A percentile compares a stretch with the other conserved stretches of the same genome.
phyloP scores from a whole-genome alignment of 208 protist genomes.

The Blastocrithidia nonstop region DNA sequence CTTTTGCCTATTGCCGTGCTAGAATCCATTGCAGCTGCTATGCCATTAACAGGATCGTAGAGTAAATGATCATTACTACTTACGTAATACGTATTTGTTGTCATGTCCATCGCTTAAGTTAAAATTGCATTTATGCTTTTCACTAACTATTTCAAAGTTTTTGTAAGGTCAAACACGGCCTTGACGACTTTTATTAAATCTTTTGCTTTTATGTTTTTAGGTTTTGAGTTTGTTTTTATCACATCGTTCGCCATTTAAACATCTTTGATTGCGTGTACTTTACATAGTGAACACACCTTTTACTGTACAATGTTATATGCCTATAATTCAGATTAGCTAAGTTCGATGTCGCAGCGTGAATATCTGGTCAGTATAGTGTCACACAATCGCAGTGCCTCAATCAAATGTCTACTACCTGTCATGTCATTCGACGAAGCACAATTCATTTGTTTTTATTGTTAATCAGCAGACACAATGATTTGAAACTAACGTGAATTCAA shows the following conservation, averaged over 20 bases:
- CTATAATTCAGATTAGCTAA: conserved; percentile 18
- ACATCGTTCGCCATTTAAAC: neutral
- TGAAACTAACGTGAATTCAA: no score
- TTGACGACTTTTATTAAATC: conserved; percentile 12
- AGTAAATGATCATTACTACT: conserved; percentile 28
- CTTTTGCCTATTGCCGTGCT: conserved; percentile 35
- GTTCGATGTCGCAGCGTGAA: conserved; percentile 23
- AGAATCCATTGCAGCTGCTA: conserved; percentile 24
- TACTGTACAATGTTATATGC: conserved; percentile 7
- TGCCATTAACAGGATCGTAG: conserved; percentile 35
- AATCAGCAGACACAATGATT: no score
- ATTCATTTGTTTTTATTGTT: no score
- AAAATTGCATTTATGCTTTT: conserved; percentile 6
- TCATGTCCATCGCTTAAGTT: no score
- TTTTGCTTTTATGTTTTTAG: conserved; percentile 11
- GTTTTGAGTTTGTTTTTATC: neutral
- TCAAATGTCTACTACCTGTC: no score
- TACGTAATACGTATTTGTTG: conserved; percentile 28
- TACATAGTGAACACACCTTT: neutral
- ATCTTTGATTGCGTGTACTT: neutral
- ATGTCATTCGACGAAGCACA: no score
- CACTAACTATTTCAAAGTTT: conserved; percentile 10
- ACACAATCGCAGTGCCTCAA: conserved; percentile 48
- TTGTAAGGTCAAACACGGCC: conserved; percentile 22
- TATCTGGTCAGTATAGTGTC: conserved; percentile 59